Percentiles rank a stretch among this genome's conserved stretches.
Evolutionary conservation across 2,329 filamentous ascomycete genomes (phyloP).

Genomic region (Xylaria sp.): DNA sequence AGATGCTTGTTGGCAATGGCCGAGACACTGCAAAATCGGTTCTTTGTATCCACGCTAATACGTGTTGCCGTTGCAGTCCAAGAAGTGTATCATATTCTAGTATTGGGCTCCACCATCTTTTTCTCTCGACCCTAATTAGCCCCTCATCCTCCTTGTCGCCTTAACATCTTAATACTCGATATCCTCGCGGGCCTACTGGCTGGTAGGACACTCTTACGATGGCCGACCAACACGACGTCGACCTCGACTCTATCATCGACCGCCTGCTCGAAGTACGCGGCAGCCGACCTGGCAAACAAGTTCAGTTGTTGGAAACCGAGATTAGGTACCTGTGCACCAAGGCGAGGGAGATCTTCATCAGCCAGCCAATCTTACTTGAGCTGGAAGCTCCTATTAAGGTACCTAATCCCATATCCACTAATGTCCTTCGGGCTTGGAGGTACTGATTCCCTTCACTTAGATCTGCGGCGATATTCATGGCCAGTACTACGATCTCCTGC

Average conservation of each 20-base stretch:
- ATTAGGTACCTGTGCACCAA: slow-evolving; percentile 98
- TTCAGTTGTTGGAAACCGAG: slow-evolving; percentile 94
- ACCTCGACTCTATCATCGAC: slow-evolving; percentile 99
- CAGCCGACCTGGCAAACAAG: slow-evolving; percentile 97
- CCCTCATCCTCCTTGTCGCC: slow-evolving; percentile 40
- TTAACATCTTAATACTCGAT: slow-evolving; percentile 42
- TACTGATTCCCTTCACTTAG: slow-evolving; percentile 59
- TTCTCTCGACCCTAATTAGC: slow-evolving; percentile 35
- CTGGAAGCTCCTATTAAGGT: slow-evolving; percentile 99
- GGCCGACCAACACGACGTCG: slow-evolving; percentile 85
- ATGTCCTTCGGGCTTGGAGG: neutral
- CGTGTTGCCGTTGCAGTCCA: slow-evolving; percentile 39
- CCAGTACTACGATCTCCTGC: slow-evolving; percentile 97
- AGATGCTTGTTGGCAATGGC: slow-evolving; percentile 12
- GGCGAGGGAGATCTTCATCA: slow-evolving; percentile 99
- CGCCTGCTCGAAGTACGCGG: slow-evolving; percentile 96
- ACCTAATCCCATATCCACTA: slow-evolving; percentile 39
- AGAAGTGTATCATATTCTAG: slow-evolving; percentile 49
- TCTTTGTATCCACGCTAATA: slow-evolving; percentile 38
- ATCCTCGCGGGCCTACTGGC: slow-evolving; percentile 55
- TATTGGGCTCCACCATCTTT: slow-evolving; percentile 44
- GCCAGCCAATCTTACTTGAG: slow-evolving; percentile 96
- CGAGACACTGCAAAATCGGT: slow-evolving; percentile 3
- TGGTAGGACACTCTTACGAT: slow-evolving; percentile 61
- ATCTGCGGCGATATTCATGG: slow-evolving; percentile 99